Evolutionary conservation across 768 basidiomycete species (phyloP).

Genomic region (Lentinula boryana): DNA sequence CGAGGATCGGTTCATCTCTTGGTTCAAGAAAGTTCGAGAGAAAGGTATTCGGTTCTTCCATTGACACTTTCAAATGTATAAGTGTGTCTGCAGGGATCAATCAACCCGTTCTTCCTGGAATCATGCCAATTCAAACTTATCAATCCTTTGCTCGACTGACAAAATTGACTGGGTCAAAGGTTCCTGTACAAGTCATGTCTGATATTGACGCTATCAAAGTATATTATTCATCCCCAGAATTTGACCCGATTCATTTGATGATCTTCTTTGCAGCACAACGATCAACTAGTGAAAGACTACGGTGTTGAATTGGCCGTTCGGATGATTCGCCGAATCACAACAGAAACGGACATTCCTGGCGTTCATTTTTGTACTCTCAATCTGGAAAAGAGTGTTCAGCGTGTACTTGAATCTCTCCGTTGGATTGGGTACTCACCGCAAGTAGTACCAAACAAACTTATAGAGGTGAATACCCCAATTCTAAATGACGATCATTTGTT

Average conservation of each 20-base stretch:
- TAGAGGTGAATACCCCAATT: conserved; percentile 38
- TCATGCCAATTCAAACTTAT: conserved; percentile 98
- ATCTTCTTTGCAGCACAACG: conserved; percentile 65
- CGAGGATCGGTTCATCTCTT: conserved; percentile 75
- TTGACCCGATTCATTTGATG: background rate
- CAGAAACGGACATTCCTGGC: conserved; percentile 55
- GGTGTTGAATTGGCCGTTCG: conserved; percentile 82
- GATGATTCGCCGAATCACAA: conserved; percentile 62
- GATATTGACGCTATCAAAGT: conserved; percentile 77
- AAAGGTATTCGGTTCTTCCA: conserved; percentile 46
- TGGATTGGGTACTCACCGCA: conserved; percentile 54
- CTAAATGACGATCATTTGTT: background rate
- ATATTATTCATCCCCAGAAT: conserved; percentile 15
- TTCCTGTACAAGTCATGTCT: conserved; percentile 61
- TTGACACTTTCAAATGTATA: background rate
- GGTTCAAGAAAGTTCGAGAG: conserved; percentile 67
- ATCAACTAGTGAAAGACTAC: conserved; percentile 90
- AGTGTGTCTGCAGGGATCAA: conserved; percentile 58
- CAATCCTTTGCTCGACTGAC: conserved; percentile 88
- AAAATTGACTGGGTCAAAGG: conserved; percentile 77
- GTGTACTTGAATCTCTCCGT: conserved; percentile 71
- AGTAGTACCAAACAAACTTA: conserved; percentile 52
- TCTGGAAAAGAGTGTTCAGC: conserved; percentile 90
- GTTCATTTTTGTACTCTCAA: conserved; percentile 97
- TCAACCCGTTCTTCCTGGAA: conserved; percentile 88